phyloP scores from a whole-genome alignment of 2,329 filamentous ascomycete genomes.

The Ramichloridium luteum region DNA sequence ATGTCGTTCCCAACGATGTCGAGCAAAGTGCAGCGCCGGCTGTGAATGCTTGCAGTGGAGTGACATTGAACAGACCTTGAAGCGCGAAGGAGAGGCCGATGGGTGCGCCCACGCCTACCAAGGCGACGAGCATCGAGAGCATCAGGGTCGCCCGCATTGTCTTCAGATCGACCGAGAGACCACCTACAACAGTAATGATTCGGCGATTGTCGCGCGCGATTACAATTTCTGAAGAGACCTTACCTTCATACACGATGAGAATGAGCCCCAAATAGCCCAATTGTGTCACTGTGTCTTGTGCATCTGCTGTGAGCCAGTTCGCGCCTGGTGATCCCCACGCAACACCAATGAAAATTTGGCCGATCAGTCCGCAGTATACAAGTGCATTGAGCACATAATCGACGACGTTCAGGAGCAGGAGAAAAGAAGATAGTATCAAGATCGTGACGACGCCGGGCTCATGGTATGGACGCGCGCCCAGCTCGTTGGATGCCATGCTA shows the following conservation, averaged over 20 bases:
- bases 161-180: slow-evolving; percentile 43
- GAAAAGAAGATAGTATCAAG: slow-evolving; percentile 48
- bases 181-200: slow-evolving; percentile 31
- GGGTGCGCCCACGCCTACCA: slow-evolving; percentile 52
- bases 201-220: not conserved
- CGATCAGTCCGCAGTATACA: slow-evolving; percentile 47
- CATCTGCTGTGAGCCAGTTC: slow-evolving; percentile 42
- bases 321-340: slow-evolving; percentile 57
- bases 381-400: slow-evolving; percentile 14
- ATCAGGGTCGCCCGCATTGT: slow-evolving; percentile 47
- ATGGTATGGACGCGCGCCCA: slow-evolving; percentile 14
- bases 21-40: slow-evolving; percentile 62
- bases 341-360: slow-evolving; percentile 58
- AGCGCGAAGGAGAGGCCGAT: slow-evolving; percentile 56
- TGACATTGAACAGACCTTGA: slow-evolving; percentile 33
- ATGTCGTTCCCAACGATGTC: slow-evolving; percentile 62
- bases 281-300: slow-evolving; percentile 47
- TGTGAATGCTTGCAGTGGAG: slow-evolving; percentile 53
- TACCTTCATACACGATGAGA: slow-evolving; percentile 58
- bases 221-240: slow-evolving; percentile 13
- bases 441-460: slow-evolving; percentile 41
- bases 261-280: slow-evolving; percentile 64
- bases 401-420: slow-evolving; percentile 26
- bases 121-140: slow-evolving; percentile 50
- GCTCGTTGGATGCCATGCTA: slow-evolving; percentile 6